Conservation (phyloP, 139 green algal genomes). For the Asterochloris sp. region DNA sequence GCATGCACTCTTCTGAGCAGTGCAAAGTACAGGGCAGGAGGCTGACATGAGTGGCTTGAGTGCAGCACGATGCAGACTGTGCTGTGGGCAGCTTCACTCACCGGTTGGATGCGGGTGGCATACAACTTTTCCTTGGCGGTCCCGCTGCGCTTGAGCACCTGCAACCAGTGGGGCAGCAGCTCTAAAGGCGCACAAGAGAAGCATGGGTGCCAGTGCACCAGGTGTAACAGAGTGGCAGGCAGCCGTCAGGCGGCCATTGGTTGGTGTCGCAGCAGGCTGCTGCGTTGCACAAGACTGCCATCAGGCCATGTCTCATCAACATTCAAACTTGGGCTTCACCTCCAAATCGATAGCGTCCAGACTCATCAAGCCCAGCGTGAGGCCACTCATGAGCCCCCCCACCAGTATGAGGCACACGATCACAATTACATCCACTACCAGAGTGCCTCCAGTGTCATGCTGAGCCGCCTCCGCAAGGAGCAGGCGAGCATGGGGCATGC, state of each 20-base stretch:
- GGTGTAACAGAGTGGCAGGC: not conserved
- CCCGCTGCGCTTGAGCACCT: conserved; percentile 47
- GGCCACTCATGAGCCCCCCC: conserved; percentile 40
- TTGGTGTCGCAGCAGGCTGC: too few species aligned
- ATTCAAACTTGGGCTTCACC: conserved; percentile 11
- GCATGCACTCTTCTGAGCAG: too few species aligned
- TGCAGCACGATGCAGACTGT: too few species aligned
- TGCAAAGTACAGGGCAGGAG: too few species aligned
- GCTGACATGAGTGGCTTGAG: too few species aligned
- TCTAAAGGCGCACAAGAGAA: not conserved
- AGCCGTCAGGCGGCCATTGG: not conserved
- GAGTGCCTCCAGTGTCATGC: not conserved
- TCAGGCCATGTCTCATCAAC: too few species aligned
- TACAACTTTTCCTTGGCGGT: conserved; percentile 28
- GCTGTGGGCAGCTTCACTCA: not conserved
- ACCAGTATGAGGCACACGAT: conserved; percentile 15
- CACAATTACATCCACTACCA: not conserved
- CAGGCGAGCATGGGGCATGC: too few species aligned
- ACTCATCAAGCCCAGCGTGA: conserved; percentile 68
- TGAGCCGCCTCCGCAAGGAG: not conserved
- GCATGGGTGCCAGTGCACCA: not conserved
- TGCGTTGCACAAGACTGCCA: not conserved
- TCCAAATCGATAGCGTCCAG: conserved; percentile 61
- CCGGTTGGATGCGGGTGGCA: conserved; percentile 27
- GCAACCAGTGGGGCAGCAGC: not conserved